Evolutionary conservation across 768 basidiomycete species (phyloP).

Genomic region (Arthromyces matolae): DNA sequence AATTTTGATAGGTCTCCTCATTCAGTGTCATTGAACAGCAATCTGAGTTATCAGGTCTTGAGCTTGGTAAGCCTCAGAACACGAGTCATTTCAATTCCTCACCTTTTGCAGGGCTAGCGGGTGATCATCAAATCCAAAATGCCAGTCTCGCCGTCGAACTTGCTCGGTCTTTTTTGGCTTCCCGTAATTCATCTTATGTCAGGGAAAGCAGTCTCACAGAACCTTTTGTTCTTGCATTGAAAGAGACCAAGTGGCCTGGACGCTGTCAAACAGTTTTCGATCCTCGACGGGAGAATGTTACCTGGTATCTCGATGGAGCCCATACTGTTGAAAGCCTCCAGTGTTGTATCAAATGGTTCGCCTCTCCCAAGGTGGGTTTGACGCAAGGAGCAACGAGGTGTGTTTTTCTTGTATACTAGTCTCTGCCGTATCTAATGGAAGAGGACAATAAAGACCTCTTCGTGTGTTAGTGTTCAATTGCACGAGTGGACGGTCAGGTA

Average conservation of each 20-base stretch:
- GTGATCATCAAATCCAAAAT: conserved; percentile 83
- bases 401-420: conserved; percentile 8
- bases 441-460: conserved; percentile 19
- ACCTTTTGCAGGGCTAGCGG: conserved; percentile 64
- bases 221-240: conserved; percentile 58
- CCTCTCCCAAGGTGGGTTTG: conserved; percentile 52
- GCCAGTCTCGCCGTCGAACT: conserved; percentile 82
- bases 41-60: conserved; percentile 47
- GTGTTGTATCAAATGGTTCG: conserved; percentile 89
- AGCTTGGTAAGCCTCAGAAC: conserved; percentile 52
- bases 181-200: conserved; percentile 26
- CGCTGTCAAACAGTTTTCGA: conserved; percentile 85
- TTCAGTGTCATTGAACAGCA: conserved; percentile 37
- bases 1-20: conserved; percentile 8
- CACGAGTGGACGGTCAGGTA: conserved; percentile 83
- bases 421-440: neutral
- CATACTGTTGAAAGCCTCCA: conserved; percentile 90
- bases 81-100: neutral
- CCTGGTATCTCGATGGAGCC: conserved; percentile 94
- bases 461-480: conserved; percentile 92
- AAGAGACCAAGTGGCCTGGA: conserved; percentile 84
- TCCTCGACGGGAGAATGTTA: conserved; percentile 44
- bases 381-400: conserved; percentile 20
- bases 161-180: conserved; percentile 57
- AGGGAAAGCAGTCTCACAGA: conserved; percentile 39